phyloP scores from a whole-genome alignment of 306 rosid genomes.

The Dalbergia cochinchinensis region DNA sequence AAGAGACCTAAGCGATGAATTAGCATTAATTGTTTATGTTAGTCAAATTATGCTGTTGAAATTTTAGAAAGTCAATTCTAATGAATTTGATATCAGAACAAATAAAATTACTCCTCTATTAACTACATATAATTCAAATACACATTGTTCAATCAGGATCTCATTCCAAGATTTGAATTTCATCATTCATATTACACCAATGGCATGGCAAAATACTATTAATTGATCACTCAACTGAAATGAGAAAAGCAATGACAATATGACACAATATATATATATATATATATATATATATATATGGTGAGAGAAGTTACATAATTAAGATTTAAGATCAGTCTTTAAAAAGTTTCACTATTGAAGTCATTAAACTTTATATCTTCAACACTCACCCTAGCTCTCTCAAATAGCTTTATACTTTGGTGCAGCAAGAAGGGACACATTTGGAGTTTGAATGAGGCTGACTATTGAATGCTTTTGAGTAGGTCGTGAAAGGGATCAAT shows the following conservation, averaged over 20 bases:
- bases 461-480: background rate
- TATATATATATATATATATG: too few species aligned
- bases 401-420: conserved; percentile 1
- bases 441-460: conserved; percentile 1
- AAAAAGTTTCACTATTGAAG: conserved; percentile 1
- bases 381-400: conserved; percentile 13
- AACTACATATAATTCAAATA: conserved; percentile 25
- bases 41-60: conserved; percentile 14
- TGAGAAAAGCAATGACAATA: background rate
- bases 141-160: conserved; percentile 16
- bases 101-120: conserved; percentile 9
- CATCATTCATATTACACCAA: conserved; percentile 2
- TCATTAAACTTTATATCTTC: conserved; percentile 19
- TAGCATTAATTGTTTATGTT: conserved; percentile 24
- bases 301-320: conserved; percentile 1
- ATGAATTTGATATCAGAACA: conserved; percentile 9
- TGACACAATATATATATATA: too few species aligned
- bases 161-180: conserved; percentile 19
- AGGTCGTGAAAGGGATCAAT: conserved; percentile 2
- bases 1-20: conserved; percentile 60
- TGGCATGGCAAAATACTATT: background rate
- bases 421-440: background rate
- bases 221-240: conserved; percentile 21
- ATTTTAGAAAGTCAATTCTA: conserved; percentile 4
- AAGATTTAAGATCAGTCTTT: background rate